phyloP scores from a whole-genome alignment of 768 basidiomycete genomes.

The Phylloporus scabripes region DNA sequence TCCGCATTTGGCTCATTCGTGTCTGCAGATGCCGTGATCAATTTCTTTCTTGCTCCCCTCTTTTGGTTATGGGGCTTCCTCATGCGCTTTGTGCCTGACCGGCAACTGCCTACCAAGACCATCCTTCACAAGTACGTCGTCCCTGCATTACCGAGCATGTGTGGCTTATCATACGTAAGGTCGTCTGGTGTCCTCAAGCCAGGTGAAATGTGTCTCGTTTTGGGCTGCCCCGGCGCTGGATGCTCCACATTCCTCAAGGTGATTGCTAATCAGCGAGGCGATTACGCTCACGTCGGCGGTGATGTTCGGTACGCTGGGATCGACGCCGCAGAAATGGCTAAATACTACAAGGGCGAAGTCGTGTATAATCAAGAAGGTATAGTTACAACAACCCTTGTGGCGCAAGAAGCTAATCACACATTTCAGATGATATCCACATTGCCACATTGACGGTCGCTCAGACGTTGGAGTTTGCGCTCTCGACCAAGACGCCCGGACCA shows the following conservation, averaged over 20 bases:
- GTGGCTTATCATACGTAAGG: conserved; percentile 27
- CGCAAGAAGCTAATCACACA: not conserved
- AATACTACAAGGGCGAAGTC: conserved; percentile 73
- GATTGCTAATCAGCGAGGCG: conserved; percentile 70
- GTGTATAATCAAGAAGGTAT: conserved; percentile 73
- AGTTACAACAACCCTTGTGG: not conserved
- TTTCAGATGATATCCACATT: conserved; percentile 71
- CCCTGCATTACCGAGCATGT: not conserved
- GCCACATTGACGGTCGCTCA: conserved; percentile 78
- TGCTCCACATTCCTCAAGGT: conserved; percentile 84
- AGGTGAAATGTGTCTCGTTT: conserved; percentile 82
- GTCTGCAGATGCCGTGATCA: conserved; percentile 42
- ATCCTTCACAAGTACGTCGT: conserved; percentile 53
- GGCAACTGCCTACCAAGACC: conserved; percentile 38
- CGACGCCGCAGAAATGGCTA: conserved; percentile 65
- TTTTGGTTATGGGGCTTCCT: conserved; percentile 43
- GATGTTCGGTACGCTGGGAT: conserved; percentile 83
- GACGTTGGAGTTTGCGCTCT: conserved; percentile 66
- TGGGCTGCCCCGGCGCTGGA: conserved; percentile 79
- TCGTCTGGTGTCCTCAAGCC: conserved; percentile 67
- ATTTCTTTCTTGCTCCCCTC: conserved; percentile 50
- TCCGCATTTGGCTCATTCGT: not conserved
- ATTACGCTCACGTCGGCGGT: conserved; percentile 59
- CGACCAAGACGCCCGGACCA: conserved; percentile 71
- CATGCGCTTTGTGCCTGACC: conserved; percentile 35